Base-by-base conservation (phyloP, 768 basidiomycete genomes). In the Suillus discolor region DNA sequence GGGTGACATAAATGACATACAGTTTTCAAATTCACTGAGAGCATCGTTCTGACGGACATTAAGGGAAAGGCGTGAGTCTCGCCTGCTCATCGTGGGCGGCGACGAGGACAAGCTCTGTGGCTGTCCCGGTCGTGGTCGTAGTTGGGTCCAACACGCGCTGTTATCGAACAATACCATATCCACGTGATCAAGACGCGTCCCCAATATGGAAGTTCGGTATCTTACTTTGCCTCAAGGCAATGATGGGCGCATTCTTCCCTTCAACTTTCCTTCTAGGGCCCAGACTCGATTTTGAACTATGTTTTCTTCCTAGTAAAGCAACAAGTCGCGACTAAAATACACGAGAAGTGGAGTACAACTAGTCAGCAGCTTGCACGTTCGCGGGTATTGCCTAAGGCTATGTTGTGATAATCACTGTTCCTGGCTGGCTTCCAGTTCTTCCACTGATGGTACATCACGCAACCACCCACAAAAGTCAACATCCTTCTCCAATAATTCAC, bases 11-110 rank as follows among this genome's bases (percentile, higher is more conserved):
- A 66, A 61, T 60, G 47, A 84, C 92, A 72, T 77, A 94, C 92
- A 93, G 72, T 85, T 90, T 79, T 94, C 93, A 71, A 93, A 93
- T 73, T 94, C 93, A 67, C 89, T 84, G 51, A 94, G 81, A 57
- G 92, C 89, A 78, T 93, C 92, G 74, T 87, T 90, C 80, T 92
- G 91, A 70, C 89, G 83, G 67, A 79, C 81, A 62, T 83, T 85
- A 68, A 88, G 79, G 38, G 90, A 92, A 57, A 78, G 67, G 55
- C 78, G 70, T 36, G 77, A 64, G 71, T 77, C 76, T 68, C 76
- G 71, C 64, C 77, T 68, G 49, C 74, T 77, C 76, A 78, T 78
- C 68, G 75, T 72, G 69, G 59, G 65, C 71, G 31, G 60, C 66
- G 47, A 62, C 65, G 70, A 71, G 53, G 47, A 55, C 57, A 55